phyloP scores from a whole-genome alignment of 179 eudicot genomes.

The Gypsophila paniculata region DNA sequence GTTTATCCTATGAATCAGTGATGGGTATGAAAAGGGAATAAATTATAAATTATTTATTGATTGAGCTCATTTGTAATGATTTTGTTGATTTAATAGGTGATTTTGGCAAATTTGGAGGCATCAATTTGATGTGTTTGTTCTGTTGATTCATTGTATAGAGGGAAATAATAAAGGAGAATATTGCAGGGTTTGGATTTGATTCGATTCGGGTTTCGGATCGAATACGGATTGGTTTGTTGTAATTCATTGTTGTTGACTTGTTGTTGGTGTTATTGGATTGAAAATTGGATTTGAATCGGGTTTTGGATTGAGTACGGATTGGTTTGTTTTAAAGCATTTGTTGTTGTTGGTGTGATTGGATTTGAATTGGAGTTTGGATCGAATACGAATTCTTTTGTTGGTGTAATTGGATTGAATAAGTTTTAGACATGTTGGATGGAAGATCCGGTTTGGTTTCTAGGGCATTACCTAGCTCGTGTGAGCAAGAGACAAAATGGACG shows the following conservation, averaged over 20 bases:
- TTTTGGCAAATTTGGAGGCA: conserved; percentile 7
- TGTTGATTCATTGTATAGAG: conserved; percentile 20
- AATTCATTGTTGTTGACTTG: too few relatives aligned
- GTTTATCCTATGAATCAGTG: not conserved
- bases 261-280: too few relatives aligned
- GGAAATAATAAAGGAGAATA: not conserved
- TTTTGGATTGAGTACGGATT: too few relatives aligned
- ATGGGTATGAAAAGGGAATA: not conserved
- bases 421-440: conserved; percentile 63
- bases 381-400: not conserved
- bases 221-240: not conserved
- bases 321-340: too few relatives aligned
- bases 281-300: too few relatives aligned
- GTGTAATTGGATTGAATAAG: conserved; percentile 24
- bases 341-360: not conserved
- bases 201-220: conserved; percentile 2
- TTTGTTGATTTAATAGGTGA: conserved; percentile 26
- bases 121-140: not conserved
- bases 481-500: conserved; percentile 48
- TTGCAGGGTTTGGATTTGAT: conserved; percentile 18
- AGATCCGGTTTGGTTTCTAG: conserved; percentile 53
- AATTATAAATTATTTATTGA: not conserved
- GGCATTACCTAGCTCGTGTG: conserved; percentile 53
- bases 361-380: conserved; percentile 5
- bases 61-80: conserved; percentile 14